A percentile compares a stretch with the other conserved stretches of the same genome.
Conservation (phyloP, 129 eudicot genomes). For the Rutidosis leptorrhynchoides region DNA sequence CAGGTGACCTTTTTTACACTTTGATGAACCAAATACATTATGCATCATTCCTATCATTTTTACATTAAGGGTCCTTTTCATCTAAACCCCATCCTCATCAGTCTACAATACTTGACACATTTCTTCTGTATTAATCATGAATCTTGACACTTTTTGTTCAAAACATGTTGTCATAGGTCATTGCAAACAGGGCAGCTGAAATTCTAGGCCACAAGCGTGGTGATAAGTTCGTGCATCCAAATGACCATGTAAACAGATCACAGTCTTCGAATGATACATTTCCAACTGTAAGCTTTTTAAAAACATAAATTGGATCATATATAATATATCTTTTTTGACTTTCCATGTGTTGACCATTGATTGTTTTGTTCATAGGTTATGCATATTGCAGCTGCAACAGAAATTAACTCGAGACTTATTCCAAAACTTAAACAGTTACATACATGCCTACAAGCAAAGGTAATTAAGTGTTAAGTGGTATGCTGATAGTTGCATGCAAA, state of each 20-base stretch:
- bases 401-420: conserved; percentile 74
- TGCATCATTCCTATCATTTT: background rate
- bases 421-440: conserved; percentile 84
- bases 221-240: conserved; percentile 91
- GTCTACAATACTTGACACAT: background rate
- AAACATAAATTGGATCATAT: conserved; percentile 7
- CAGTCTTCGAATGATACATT: conserved; percentile 98
- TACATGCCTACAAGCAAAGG: conserved; percentile 70
- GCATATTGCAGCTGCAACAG: conserved; percentile 98
- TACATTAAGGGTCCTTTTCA: background rate
- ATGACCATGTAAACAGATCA: conserved; percentile 98
- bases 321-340: conserved; percentile 8
- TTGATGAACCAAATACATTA: background rate
- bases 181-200: conserved; percentile 99
- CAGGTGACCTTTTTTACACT: background rate
- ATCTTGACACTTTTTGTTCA: background rate
- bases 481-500: too few species aligned
- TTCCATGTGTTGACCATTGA: conserved; percentile 3
- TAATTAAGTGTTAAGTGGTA: conserved; percentile 23
- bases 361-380: conserved; percentile 61
- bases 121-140: background rate
- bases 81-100: background rate
- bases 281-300: conserved; percentile 69
- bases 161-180: conserved; percentile 48
- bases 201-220: conserved; percentile 97